Base-by-base conservation (phyloP, 352 stramenopile genomes). In the Globisporangium solare region DNA sequence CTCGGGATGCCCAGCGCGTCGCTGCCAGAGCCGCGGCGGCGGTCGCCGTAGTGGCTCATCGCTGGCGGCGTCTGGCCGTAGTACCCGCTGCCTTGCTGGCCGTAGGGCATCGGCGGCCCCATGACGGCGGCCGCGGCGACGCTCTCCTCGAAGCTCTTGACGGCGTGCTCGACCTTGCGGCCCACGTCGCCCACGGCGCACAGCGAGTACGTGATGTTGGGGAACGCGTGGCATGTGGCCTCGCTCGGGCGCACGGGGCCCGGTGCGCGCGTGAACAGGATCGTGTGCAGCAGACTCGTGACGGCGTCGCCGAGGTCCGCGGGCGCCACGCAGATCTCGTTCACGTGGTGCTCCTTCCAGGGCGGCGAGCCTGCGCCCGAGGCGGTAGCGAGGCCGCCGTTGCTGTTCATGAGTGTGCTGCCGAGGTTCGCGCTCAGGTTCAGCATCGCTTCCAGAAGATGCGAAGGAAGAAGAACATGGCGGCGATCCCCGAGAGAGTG, bases 151-250 rank as follows among this genome's bases (percentile, higher is more conserved):
- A 92, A 87, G 15, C 60, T 65, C 14, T 70, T 61, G 17, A 89
- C 83, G 2, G 81, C 75, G 18, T 85, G 61, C 15, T 94, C 83
- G 39, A 94, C 83, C 58, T 94, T 89, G 40, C 80, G 76, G 54
- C 73, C 82, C 10, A 92, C 81, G 51, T 94, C 83, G 40, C 79
- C 83, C 24, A 89, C 83, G 24, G 78, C 79, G 48, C 82, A 91
- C 39, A 89, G 61, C 43, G 83, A 79, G 61, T 93, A 93, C 32
- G 81, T 88, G 47, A 93, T 73, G 45, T 66, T 76, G 6, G 81
- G 83, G 57, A 93, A 93, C 32, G 75, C 70, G 22, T 86, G 74
- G 56, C 83, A 93, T 49, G 83, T 84, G 42, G 81, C 78, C 58
- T 93, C 81, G 21, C 74, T 88, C 1, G 83, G 83, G 0, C 80